phyloP scores from a whole-genome alignment of 2,329 filamentous ascomycete genomes.

The Penicillium sp. region DNA sequence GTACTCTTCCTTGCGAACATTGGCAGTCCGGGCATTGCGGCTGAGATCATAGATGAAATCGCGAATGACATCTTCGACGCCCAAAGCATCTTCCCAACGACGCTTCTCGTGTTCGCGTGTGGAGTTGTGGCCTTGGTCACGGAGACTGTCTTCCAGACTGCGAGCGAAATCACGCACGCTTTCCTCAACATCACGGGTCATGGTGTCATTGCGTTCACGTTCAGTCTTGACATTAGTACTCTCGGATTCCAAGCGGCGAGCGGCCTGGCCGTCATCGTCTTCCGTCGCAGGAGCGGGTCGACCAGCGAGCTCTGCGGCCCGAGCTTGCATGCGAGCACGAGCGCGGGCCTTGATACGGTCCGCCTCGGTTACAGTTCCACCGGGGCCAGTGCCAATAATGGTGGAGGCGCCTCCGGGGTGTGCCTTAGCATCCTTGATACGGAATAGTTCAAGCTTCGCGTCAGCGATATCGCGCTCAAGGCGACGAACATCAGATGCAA shows the following conservation, averaged over 20 bases:
- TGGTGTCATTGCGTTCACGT: slow-evolving; percentile 90
- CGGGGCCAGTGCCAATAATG: slow-evolving; percentile 90
- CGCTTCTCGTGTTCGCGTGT: slow-evolving; percentile 86
- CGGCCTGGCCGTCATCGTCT: slow-evolving; percentile 74
- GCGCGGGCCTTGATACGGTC: slow-evolving; percentile 93
- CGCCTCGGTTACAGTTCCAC: slow-evolving; percentile 85
- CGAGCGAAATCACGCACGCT: slow-evolving; percentile 86
- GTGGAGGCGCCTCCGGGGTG: slow-evolving; percentile 77
- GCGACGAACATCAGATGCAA: slow-evolving; percentile 88
- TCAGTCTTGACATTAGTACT: slow-evolving; percentile 78
- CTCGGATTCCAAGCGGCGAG: slow-evolving; percentile 87
- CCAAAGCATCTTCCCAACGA: slow-evolving; percentile 93
- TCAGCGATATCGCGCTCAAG: slow-evolving; percentile 93
- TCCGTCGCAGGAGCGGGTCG: slow-evolving; percentile 69
- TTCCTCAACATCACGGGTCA: slow-evolving; percentile 96
- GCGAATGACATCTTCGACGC: slow-evolving; percentile 93
- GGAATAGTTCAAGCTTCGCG: slow-evolving; percentile 87
- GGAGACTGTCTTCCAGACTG: slow-evolving; percentile 82
- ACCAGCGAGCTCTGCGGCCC: slow-evolving; percentile 87
- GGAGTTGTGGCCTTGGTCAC: slow-evolving; percentile 74
- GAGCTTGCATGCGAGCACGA: slow-evolving; percentile 98
- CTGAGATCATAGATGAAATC: slow-evolving; percentile 98
- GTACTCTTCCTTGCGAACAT: slow-evolving; percentile 65
- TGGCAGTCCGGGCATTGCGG: slow-evolving; percentile 76
- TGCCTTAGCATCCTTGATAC: slow-evolving; percentile 88